Evolutionary conservation across 2,329 filamentous ascomycete species (phyloP).

Genomic region (Pseudofabraea citricarpa): DNA sequence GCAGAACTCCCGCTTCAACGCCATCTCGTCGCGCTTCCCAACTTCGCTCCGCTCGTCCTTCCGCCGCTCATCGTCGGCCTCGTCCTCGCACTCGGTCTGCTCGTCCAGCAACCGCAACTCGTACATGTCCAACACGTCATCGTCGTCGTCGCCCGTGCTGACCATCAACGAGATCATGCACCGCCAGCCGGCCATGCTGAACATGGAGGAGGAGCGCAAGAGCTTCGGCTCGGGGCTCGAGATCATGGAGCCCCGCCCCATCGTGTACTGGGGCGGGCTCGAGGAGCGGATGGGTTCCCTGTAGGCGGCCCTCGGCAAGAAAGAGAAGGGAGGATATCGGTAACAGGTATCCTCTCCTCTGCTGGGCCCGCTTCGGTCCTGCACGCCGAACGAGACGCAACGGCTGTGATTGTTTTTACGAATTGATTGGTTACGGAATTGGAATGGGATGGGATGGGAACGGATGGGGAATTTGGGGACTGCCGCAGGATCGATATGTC

Average conservation of each 20-base stretch:
- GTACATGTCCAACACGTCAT: conserved; percentile 39
- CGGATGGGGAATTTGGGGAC: conserved; percentile 4
- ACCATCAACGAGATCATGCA: conserved; percentile 57
- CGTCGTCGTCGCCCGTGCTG: conserved; percentile 32
- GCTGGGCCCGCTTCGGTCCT: neutral
- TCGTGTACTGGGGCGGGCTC: conserved; percentile 59
- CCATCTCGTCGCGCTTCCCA: conserved; percentile 44
- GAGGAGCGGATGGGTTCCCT: conserved; percentile 49
- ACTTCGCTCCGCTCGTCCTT: conserved; percentile 47
- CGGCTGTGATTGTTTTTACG: neutral
- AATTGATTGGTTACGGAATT: neutral
- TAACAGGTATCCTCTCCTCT: neutral
- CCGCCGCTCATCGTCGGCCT: conserved; percentile 41
- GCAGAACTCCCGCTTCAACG: conserved; percentile 25
- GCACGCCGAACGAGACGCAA: conserved; percentile 5
- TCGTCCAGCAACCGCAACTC: conserved; percentile 28
- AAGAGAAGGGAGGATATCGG: neutral
- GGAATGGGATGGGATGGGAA: conserved; percentile 15
- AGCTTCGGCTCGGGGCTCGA: conserved; percentile 48
- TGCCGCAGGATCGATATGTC: conserved; percentile 9
- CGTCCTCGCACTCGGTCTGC: conserved; percentile 22
- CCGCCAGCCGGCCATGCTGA: conserved; percentile 51
- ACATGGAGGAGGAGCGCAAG: conserved; percentile 52
- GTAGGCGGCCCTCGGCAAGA: conserved; percentile 2
- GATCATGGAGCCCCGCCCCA: conserved; percentile 56